A percentile compares a stretch with the other conserved stretches of the same genome.
Evolutionary conservation across 768 basidiomycete species (phyloP).

Genomic region (Hirschioporus abietinus): DNA sequence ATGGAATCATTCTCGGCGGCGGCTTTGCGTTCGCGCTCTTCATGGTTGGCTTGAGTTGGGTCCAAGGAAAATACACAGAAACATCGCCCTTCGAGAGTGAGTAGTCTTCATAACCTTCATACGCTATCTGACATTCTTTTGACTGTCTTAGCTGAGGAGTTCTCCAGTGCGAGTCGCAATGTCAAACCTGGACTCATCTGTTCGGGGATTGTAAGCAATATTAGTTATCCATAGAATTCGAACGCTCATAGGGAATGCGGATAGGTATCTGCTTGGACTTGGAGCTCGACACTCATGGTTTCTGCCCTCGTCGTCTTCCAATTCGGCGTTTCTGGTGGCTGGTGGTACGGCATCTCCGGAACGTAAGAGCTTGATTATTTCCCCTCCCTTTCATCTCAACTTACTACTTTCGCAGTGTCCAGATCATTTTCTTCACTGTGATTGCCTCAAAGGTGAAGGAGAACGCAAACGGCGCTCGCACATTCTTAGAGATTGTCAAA

Average conservation of each 20-base stretch:
- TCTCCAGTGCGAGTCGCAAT: not conserved
- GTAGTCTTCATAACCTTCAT: not conserved
- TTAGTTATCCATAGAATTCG: not conserved
- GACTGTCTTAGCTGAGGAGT: not conserved
- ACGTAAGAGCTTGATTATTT: slow-evolving; percentile 10
- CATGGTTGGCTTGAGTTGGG: not conserved
- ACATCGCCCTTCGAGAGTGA: not conserved
- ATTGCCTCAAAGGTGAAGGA: slow-evolving; percentile 31
- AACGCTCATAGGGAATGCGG: not conserved
- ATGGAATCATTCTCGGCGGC: not conserved
- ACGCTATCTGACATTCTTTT: not conserved
- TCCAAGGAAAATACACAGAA: not conserved
- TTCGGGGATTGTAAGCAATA: not conserved
- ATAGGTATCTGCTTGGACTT: not conserved
- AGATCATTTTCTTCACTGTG: slow-evolving; percentile 26
- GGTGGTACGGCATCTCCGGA: slow-evolving; percentile 19
- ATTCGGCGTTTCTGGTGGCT: slow-evolving; percentile 21
- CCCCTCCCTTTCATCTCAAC: not conserved
- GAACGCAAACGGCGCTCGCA: slow-evolving; percentile 28
- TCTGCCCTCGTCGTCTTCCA: slow-evolving; percentile 8
- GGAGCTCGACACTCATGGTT: not conserved
- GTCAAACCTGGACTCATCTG: not conserved
- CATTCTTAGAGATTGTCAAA: slow-evolving; percentile 35
- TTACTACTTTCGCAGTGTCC: slow-evolving; percentile 9
- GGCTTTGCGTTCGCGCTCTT: not conserved